Conservation (phyloP, 2,329 filamentous ascomycete genomes). For the Fusarium continuum region DNA sequence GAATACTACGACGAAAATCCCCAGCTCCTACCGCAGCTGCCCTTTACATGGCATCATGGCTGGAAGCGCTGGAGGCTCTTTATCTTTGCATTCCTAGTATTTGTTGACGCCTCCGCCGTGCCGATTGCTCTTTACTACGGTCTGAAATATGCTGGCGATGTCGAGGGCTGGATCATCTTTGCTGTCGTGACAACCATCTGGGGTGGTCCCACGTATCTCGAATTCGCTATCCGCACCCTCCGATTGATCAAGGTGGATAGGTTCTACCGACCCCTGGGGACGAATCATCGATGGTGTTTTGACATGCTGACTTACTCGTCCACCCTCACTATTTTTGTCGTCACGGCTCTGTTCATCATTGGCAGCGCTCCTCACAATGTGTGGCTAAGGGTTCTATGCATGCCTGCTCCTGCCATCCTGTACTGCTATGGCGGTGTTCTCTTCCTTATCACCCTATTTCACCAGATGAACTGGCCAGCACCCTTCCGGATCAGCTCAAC, state of each 20-base stretch:
- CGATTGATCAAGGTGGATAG: conserved; percentile 59
- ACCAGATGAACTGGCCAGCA: conserved; percentile 54
- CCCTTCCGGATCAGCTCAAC: conserved; percentile 72
- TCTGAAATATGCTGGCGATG: conserved; percentile 53
- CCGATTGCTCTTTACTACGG: conserved; percentile 64
- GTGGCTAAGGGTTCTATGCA: conserved; percentile 59
- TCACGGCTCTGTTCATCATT: conserved; percentile 61
- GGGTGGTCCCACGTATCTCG: conserved; percentile 63
- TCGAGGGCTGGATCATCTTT: conserved; percentile 57
- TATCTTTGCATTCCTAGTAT: conserved; percentile 58
- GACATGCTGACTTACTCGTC: conserved; percentile 60
- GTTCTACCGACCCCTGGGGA: conserved; percentile 61
- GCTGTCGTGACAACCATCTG: conserved; percentile 64
- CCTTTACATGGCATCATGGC: conserved; percentile 54
- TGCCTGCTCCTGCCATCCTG: conserved; percentile 61
- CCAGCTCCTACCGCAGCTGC: conserved; percentile 51
- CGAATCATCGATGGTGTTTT: conserved; percentile 57
- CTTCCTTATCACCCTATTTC: conserved; percentile 49
- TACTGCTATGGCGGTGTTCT: conserved; percentile 57
- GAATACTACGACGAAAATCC: conserved; percentile 54
- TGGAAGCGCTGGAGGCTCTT: conserved; percentile 55
- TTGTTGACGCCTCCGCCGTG: conserved; percentile 55
- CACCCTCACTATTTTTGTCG: conserved; percentile 57
- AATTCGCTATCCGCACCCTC: conserved; percentile 59
- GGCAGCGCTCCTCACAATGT: conserved; percentile 61